Percentiles rank a stretch among this genome's conserved stretches.
Evolutionary conservation across 23 red algal species (phyloP).

Genomic region (Agarophyton chilense): DNA sequence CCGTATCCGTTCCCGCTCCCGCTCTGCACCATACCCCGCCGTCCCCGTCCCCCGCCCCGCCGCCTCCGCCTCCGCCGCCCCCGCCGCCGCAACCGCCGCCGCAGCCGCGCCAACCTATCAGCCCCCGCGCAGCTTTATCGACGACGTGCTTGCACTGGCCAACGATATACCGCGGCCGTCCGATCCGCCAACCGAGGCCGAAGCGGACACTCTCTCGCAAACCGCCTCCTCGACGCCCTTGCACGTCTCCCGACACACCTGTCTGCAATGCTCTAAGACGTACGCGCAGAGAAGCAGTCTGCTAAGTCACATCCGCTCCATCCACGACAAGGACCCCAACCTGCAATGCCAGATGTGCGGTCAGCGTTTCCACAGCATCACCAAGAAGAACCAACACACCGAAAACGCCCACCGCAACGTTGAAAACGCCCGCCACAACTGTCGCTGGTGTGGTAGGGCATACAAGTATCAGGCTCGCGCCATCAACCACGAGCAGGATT

Average conservation of each 20-base stretch:
- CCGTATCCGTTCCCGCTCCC: too few species aligned
- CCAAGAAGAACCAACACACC: background rate
- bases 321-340: background rate
- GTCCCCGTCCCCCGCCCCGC: too few species aligned
- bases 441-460: background rate
- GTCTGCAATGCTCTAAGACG: background rate
- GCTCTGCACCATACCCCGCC: too few species aligned
- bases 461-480: background rate
- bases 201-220: background rate
- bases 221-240: background rate
- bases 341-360: background rate
- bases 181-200: too few species aligned
- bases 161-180: too few species aligned
- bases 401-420: background rate
- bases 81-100: too few species aligned
- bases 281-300: slow-evolving; percentile 4
- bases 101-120: too few species aligned
- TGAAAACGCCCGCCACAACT: background rate
- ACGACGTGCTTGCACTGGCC: too few species aligned
- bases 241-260: background rate
- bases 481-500: background rate
- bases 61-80: too few species aligned
- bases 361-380: slow-evolving; percentile 2
- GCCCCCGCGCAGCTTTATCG: too few species aligned
- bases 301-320: background rate